Percentiles rank a stretch among this genome's conserved stretches.
Evolutionary conservation across 768 basidiomycete genomes (phyloP).

Genomic region (Termitomyces sp.): DNA sequence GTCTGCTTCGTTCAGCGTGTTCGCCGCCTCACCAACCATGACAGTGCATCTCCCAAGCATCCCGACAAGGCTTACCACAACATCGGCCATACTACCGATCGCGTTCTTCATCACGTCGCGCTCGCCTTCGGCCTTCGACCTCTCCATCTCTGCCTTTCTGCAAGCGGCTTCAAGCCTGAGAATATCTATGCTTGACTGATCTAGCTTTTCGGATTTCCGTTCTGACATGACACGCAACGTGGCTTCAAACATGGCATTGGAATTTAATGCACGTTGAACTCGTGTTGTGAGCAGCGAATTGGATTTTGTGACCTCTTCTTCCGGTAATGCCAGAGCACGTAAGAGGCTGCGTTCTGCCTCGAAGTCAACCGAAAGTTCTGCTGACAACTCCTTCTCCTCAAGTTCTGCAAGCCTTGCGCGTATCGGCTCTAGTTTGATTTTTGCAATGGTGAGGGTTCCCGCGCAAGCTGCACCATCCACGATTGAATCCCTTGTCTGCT

Average conservation of each 20-base stretch:
- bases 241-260: constrained; percentile 78
- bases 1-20: constrained; percentile 28
- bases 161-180: constrained; percentile 65
- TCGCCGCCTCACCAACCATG: constrained; percentile 56
- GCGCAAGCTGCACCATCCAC: constrained; percentile 71
- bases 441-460: constrained; percentile 67
- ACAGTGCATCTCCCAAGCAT: constrained; percentile 78
- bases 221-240: constrained; percentile 81
- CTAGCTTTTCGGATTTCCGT: constrained; percentile 71
- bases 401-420: constrained; percentile 58
- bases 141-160: constrained; percentile 69
- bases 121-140: constrained; percentile 58
- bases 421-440: constrained; percentile 61
- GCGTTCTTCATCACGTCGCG: constrained; percentile 58
- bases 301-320: constrained; percentile 61
- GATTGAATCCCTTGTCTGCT: constrained; percentile 67
- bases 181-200: constrained; percentile 63
- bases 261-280: constrained; percentile 67
- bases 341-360: constrained; percentile 71
- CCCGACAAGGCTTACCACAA: constrained; percentile 68
- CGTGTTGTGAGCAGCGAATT: constrained; percentile 54
- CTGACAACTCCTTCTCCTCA: constrained; percentile 34
- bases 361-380: constrained; percentile 47
- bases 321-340: constrained; percentile 58
- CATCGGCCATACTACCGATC: constrained; percentile 58